Percentiles rank a stretch among this genome's conserved stretches.
These are phyloP conservation scores for Phanerodontia chrysosporium DNA, from an alignment of 768 basidiomycete species.

Conservation along the genomic window DNA sequence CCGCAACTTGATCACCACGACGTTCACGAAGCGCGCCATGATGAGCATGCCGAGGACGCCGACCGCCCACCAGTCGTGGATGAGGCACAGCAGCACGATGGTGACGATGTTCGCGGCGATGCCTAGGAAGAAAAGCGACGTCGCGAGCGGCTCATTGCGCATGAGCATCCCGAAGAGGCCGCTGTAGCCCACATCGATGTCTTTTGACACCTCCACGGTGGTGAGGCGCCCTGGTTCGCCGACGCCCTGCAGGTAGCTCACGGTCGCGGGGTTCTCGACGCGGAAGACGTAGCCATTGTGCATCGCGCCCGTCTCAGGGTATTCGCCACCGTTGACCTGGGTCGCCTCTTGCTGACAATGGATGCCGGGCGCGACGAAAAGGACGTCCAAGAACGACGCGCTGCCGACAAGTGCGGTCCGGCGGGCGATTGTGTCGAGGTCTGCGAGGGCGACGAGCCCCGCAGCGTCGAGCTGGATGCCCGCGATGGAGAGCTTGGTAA, in stretches of 20 bases:
- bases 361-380: constrained; percentile 10
- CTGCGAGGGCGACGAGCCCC: constrained; percentile 12
- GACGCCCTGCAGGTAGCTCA: constrained; percentile 8
- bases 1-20: constrained; percentile 3
- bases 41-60: constrained; percentile 6
- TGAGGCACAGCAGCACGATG: not conserved
- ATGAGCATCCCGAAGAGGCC: not conserved
- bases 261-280: constrained; percentile 11
- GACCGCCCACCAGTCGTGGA: constrained; percentile 8
- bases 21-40: constrained; percentile 7
- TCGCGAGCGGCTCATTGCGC: not conserved
- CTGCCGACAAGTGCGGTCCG: constrained; percentile 9
- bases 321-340: constrained; percentile 6
- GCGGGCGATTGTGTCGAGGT: constrained; percentile 5
- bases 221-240: constrained; percentile 1
- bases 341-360: constrained; percentile 8
- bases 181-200: not conserved
- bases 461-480: constrained; percentile 6
- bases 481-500: not conserved
- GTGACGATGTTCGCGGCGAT: not conserved
- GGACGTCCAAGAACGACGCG: constrained; percentile 4
- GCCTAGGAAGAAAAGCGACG: not conserved
- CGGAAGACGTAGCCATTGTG: constrained; percentile 11
- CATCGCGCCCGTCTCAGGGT: constrained; percentile 5
- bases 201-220: not conserved